Evolutionary conservation across 352 stramenopile genomes (phyloP).

Genomic region (Globisporangium perplexum): DNA sequence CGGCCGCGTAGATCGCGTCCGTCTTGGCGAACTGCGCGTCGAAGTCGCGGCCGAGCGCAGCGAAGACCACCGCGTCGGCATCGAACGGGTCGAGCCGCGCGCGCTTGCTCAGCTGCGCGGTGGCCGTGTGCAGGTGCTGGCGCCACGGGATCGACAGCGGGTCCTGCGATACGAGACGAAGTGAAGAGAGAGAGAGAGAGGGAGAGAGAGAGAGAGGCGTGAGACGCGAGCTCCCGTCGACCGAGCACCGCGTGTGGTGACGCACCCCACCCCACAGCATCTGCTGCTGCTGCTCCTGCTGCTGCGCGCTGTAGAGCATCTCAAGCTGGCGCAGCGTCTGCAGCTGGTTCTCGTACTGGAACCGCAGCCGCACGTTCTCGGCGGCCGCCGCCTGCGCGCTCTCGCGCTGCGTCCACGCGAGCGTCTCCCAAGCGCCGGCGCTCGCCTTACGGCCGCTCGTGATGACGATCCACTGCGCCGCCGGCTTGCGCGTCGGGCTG

Average conservation of each 20-base stretch:
- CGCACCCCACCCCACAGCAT: too few species aligned
- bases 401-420: conserved; percentile 22
- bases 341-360: conserved; percentile 29
- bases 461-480: conserved; percentile 3
- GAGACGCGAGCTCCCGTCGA: too few species aligned
- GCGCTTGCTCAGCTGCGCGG: background rate
- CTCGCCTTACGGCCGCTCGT: background rate
- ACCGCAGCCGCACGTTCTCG: conserved; percentile 27
- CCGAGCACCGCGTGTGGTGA: too few species aligned
- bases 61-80: conserved; percentile 16
- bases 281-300: background rate
- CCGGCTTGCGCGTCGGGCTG: too few species aligned
- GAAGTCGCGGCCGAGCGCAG: conserved; percentile 11
- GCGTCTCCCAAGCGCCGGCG: conserved; percentile 22
- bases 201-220: too few species aligned
- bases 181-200: too few species aligned
- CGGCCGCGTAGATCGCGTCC: conserved; percentile 16
- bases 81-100: conserved; percentile 4
- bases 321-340: conserved; percentile 28
- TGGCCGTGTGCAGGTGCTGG: background rate
- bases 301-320: conserved; percentile 14
- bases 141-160: background rate
- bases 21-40: conserved; percentile 21
- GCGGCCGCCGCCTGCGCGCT: conserved; percentile 20
- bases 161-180: background rate